Evolutionary conservation across 768 basidiomycete species (phyloP).

Genomic region (Mrakia blollopis): DNA sequence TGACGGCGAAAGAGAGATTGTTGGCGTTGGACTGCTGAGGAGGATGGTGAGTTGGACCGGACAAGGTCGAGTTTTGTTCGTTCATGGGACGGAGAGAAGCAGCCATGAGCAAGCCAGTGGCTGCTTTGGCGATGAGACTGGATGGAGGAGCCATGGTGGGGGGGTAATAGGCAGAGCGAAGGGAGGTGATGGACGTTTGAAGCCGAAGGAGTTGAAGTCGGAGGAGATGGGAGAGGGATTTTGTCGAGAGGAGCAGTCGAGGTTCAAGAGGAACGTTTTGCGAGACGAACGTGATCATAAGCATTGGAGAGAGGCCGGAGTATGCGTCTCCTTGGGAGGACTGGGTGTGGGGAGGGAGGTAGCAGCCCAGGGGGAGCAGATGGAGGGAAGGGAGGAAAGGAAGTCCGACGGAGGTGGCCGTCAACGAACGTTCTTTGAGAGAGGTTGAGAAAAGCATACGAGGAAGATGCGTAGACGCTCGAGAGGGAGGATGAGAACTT

Average conservation of each 20-base stretch:
- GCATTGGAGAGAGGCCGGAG: neutral
- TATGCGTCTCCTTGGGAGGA: neutral
- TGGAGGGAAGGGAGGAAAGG: neutral
- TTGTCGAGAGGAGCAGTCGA: neutral
- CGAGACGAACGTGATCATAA: neutral
- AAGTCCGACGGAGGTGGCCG: no score
- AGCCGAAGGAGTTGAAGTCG: no score
- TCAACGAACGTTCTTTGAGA: no score
- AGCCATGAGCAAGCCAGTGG: neutral
- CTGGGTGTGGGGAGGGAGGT: neutral
- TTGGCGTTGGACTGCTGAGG: neutral
- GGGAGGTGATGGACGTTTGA: neutral
- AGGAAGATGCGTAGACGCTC: neutral
- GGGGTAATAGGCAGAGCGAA: neutral
- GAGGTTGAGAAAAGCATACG: neutral
- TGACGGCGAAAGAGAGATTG: neutral
- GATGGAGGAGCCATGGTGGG: neutral
- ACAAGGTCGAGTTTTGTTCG: neutral
- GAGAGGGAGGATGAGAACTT: no score
- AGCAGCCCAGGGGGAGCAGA: no score
- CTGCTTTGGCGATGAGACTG: neutral
- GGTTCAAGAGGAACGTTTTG: neutral
- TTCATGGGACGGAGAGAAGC: neutral
- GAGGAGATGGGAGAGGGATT: neutral
- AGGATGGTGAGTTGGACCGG: neutral